A percentile compares a stretch with the other conserved stretches of the same genome.
Evolutionary conservation across 345 rosid species (phyloP).

Genomic region (Psidium guajava): DNA sequence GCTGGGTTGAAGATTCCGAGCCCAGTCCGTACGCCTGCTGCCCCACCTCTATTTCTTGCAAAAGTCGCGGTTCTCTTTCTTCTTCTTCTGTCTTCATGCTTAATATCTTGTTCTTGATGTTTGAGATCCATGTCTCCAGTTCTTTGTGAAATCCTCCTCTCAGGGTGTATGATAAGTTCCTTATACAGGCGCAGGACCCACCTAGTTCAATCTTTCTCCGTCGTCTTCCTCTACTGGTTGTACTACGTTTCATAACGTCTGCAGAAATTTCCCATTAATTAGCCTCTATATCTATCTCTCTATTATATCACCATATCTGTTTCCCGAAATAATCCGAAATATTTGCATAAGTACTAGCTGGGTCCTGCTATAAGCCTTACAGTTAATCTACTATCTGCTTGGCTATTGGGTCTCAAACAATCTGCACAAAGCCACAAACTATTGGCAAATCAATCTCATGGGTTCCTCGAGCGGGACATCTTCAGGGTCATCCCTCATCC

Average conservation of each 20-base stretch:
- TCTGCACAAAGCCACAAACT: not conserved
- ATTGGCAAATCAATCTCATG: constrained; percentile 20
- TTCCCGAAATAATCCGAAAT: not conserved
- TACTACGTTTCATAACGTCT: constrained; percentile 81
- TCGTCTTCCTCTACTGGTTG: constrained; percentile 96
- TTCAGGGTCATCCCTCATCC: constrained; percentile 46
- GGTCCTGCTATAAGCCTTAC: not conserved
- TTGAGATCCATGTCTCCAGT: constrained; percentile 97
- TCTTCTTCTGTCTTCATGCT: constrained; percentile 41
- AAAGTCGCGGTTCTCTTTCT: not conserved
- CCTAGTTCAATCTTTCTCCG: constrained; percentile 98
- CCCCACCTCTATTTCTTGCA: not conserved
- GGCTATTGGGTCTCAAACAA: not conserved
- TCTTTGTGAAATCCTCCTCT: constrained; percentile 71
- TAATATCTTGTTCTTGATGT: constrained; percentile 55
- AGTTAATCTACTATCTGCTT: not conserved
- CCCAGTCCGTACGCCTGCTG: not conserved
- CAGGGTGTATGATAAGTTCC: constrained; percentile 81
- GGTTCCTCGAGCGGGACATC: constrained; percentile 60
- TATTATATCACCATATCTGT: not conserved
- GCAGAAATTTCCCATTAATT: not conserved
- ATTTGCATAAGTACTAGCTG: not conserved
- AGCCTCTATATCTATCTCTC: not conserved
- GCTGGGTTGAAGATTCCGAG: not conserved
- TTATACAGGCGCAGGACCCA: constrained; percentile 83